These are phyloP conservation scores for Corylus avellana DNA, from an alignment of 306 rosid genomes.

Conservation along the genomic window DNA sequence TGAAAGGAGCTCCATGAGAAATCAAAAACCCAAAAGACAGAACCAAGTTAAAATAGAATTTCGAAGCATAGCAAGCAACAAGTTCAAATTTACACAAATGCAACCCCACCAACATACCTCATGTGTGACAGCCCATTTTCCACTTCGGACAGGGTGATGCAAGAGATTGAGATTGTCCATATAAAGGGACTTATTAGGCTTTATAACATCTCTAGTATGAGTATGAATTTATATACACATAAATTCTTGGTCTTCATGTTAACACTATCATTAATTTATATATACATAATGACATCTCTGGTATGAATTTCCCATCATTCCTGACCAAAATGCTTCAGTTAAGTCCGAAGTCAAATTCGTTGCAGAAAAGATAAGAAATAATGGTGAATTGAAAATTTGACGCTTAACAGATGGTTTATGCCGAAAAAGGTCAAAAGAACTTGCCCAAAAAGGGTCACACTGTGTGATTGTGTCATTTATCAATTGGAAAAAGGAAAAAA, in stretches of 20 bases:
- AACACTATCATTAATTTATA: too few relatives aligned
- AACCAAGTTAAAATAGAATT: neutral
- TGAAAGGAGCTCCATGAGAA: neutral
- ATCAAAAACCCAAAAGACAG: neutral
- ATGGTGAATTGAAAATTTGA: neutral
- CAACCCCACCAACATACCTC: slow-evolving; percentile 55
- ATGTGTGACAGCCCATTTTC: slow-evolving; percentile 93
- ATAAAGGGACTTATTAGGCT: slow-evolving; percentile 57
- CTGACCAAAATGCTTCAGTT: neutral
- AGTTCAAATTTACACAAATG: slow-evolving; percentile 20
- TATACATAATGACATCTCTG: too few relatives aligned
- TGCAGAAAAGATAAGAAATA: neutral
- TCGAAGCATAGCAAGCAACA: neutral
- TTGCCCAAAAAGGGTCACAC: neutral
- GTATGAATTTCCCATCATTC: too few relatives aligned
- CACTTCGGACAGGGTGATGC: slow-evolving; percentile 91
- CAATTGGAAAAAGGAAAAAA: neutral
- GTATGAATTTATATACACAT: neutral
- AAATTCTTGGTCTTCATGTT: too few relatives aligned
- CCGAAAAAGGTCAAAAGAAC: neutral
- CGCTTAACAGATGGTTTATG: neutral
- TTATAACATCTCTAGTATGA: neutral
- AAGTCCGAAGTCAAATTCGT: neutral
- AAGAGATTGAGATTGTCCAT: slow-evolving; percentile 98
- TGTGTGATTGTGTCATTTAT: neutral